These are phyloP conservation scores for Fusarium sambucinum DNA, from an alignment of 2,329 filamentous ascomycete species.

Conservation along the genomic window DNA sequence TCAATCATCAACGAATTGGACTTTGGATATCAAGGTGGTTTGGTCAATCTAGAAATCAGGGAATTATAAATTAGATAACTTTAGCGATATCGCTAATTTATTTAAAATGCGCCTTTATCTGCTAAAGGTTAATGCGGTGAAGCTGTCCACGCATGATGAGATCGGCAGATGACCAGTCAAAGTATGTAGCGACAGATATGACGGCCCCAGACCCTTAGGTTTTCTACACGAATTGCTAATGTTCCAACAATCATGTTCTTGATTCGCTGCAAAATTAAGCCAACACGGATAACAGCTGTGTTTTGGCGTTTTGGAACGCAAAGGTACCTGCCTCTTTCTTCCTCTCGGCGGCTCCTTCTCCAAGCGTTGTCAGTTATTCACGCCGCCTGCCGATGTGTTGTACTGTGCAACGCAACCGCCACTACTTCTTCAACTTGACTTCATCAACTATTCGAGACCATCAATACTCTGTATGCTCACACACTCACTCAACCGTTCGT, in stretches of 20 bases:
- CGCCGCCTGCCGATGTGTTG: not conserved
- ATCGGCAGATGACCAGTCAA: not conserved
- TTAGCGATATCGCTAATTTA: not conserved
- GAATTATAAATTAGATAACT: not conserved
- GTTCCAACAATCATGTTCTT: not conserved
- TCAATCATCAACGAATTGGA: not conserved
- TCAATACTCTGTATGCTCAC: conserved; percentile 38
- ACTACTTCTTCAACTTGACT: conserved; percentile 33
- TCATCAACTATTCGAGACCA: conserved; percentile 27
- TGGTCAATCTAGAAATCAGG: not conserved
- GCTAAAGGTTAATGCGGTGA: conserved; percentile 18
- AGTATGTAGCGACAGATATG: not conserved
- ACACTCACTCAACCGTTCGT: not conserved
- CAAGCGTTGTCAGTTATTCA: not conserved
- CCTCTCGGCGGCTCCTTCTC: conserved; percentile 1
- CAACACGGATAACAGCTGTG: conserved; percentile 1
- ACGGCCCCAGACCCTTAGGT: not conserved
- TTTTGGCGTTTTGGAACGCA: conserved; percentile 18
- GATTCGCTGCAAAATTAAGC: not conserved
- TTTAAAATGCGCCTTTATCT: not conserved
- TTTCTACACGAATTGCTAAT: not conserved
- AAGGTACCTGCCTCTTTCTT: not conserved
- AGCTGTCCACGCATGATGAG: conserved; percentile 1
- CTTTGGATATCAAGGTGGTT: not conserved
- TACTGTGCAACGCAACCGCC: conserved; percentile 7